These are phyloP conservation scores for Globomyces pollinis-pini DNA, from an alignment of 192 early-diverging fungal species.

Conservation along the genomic window DNA sequence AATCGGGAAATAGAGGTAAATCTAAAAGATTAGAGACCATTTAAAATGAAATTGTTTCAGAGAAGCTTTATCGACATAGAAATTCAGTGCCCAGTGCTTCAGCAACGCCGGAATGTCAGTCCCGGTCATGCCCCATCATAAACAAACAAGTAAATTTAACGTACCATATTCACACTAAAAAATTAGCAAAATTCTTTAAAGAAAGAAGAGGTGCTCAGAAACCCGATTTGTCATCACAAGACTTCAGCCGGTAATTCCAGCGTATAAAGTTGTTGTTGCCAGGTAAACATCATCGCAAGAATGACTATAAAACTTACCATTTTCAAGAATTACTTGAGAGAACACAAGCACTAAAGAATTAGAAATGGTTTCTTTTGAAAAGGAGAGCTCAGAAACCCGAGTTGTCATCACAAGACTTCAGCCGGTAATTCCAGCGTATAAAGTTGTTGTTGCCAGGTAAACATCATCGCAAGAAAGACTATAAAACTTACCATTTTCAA, in stretches of 20 bases:
- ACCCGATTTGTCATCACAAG: neutral
- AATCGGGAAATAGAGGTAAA: neutral
- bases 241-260: neutral
- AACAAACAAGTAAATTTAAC: neutral
- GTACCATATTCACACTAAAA: neutral
- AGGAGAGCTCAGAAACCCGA: neutral
- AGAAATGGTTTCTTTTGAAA: too few species aligned
- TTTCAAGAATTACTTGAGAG: too few species aligned
- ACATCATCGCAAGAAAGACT: neutral
- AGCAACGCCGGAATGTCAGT: slow-evolving; percentile 8
- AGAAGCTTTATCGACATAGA: neutral
- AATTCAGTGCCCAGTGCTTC: slow-evolving; percentile 9
- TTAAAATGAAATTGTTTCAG: slow-evolving; percentile 2
- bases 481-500: too few species aligned
- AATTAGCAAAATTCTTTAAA: neutral
- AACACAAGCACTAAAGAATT: too few species aligned
- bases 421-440: slow-evolving; percentile 11
- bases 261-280: neutral
- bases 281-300: neutral
- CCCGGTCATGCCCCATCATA: slow-evolving; percentile 6
- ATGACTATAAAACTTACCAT: too few species aligned
- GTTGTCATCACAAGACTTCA: neutral
- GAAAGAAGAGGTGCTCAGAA: slow-evolving; percentile 5
- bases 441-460: slow-evolving; percentile 6
- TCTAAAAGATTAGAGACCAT: slow-evolving; percentile 1